Evolutionary conservation across 2,329 filamentous ascomycete species (phyloP).

Genomic region (Penicillium sp.): DNA sequence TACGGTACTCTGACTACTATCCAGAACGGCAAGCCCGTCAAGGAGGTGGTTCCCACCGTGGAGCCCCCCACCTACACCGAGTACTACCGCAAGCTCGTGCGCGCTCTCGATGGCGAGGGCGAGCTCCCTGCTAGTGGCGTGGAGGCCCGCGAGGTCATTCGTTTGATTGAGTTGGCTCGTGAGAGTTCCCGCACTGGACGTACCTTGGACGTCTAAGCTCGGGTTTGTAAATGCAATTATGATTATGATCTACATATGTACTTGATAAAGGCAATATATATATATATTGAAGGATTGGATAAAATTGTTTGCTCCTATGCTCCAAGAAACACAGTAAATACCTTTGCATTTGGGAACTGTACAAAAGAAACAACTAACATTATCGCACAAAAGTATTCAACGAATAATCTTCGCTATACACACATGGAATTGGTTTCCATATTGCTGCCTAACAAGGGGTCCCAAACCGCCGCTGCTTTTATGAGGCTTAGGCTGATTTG

Average conservation of each 20-base stretch:
- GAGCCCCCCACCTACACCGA: constrained; percentile 66
- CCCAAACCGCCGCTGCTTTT: background rate
- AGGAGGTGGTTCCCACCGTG: constrained; percentile 56
- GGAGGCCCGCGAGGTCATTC: constrained; percentile 54
- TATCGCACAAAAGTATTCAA: background rate
- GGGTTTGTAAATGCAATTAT: constrained; percentile 11
- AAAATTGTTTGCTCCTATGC: background rate
- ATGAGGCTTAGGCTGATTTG: background rate
- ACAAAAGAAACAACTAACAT: background rate
- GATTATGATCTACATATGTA: constrained; percentile 17
- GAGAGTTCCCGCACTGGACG: constrained; percentile 53
- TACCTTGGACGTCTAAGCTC: constrained; percentile 42
- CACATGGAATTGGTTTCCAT: background rate
- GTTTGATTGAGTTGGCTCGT: constrained; percentile 55
- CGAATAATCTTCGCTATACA: background rate
- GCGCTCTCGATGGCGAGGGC: constrained; percentile 53
- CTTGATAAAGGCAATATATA: constrained; percentile 6
- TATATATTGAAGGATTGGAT: background rate
- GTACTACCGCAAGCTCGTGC: constrained; percentile 60
- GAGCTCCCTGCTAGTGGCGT: constrained; percentile 55
- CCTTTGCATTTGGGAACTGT: background rate
- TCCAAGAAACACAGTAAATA: background rate
- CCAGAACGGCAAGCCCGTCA: constrained; percentile 52
- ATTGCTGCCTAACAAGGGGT: background rate
- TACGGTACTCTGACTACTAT: constrained; percentile 59